Percentiles rank a stretch among this genome's conserved stretches.
Evolutionary conservation across 176 grass and related monocot genomes (phyloP).

Genomic region (Cenchrus americanus): DNA sequence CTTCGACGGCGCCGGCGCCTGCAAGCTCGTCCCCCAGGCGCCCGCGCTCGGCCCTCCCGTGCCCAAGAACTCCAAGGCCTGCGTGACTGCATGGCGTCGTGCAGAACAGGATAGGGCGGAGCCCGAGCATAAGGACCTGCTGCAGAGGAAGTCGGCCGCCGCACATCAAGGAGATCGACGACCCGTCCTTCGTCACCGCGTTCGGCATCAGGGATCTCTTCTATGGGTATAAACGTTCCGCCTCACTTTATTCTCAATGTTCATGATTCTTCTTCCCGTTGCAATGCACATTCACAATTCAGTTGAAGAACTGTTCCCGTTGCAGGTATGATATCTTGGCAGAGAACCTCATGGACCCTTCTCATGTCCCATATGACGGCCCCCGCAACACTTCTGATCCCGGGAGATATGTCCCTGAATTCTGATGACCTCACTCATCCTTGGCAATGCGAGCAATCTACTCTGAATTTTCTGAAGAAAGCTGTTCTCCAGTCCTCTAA

Average conservation of each 20-base stretch:
- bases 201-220: slow-evolving; percentile 65
- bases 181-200: slow-evolving; percentile 58
- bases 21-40: slow-evolving; percentile 85
- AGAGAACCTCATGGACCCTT: slow-evolving; percentile 94
- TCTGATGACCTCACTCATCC: neutral
- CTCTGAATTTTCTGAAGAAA: neutral
- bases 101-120: slow-evolving; percentile 70
- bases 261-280: neutral
- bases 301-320: neutral
- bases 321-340: slow-evolving; percentile 75
- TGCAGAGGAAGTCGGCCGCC: slow-evolving; percentile 66
- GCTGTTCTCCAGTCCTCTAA: too few species aligned
- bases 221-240: slow-evolving; percentile 59
- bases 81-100: slow-evolving; percentile 71
- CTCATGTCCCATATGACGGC: slow-evolving; percentile 61
- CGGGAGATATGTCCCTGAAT: slow-evolving; percentile 66
- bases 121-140: slow-evolving; percentile 51
- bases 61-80: slow-evolving; percentile 67
- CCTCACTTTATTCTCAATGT: too few species aligned
- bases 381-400: slow-evolving; percentile 45
- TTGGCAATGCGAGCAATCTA: neutral
- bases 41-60: slow-evolving; percentile 67
- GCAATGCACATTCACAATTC: too few species aligned
- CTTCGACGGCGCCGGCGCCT: slow-evolving; percentile 80
- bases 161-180: slow-evolving; percentile 69